phyloP scores from a whole-genome alignment of 257 asterid species.

The Avicennia marina region DNA sequence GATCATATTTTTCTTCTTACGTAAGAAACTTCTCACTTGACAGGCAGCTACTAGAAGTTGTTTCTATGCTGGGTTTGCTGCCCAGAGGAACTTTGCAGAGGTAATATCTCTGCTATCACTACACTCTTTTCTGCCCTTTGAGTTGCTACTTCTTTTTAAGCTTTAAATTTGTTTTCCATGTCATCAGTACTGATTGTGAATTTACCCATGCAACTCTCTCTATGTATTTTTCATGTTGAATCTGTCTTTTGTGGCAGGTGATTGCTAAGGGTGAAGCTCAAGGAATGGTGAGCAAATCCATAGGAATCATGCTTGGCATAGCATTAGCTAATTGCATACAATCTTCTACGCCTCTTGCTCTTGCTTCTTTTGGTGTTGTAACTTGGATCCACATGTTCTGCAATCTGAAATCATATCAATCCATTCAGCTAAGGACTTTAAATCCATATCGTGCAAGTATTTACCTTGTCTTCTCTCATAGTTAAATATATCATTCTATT shows the following conservation, averaged over 20 bases:
- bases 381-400: constrained; percentile 98
- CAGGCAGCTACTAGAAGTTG: constrained; percentile 99
- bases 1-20: constrained; percentile 18
- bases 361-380: constrained; percentile 74
- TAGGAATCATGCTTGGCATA: constrained; percentile 91
- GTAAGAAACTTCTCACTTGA: constrained; percentile 19
- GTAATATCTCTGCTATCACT: constrained; percentile 26
- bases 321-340: constrained; percentile 69
- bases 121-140: not conserved
- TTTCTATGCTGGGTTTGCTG: constrained; percentile 98
- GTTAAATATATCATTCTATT: constrained; percentile 9
- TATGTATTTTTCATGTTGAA: not conserved
- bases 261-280: constrained; percentile 99
- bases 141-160: not conserved
- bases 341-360: constrained; percentile 85
- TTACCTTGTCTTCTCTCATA: constrained; percentile 24
- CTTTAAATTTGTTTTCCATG: not conserved
- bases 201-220: not conserved
- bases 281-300: constrained; percentile 99
- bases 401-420: constrained; percentile 93
- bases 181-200: not conserved
- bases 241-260: constrained; percentile 50
- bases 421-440: constrained; percentile 94
- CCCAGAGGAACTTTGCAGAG: constrained; percentile 98
- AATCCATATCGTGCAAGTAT: constrained; percentile 98